These are phyloP conservation scores for Sporobolus alterniflorus DNA, from an alignment of 202 grass and related monocot genomes.

Conservation along the genomic window DNA sequence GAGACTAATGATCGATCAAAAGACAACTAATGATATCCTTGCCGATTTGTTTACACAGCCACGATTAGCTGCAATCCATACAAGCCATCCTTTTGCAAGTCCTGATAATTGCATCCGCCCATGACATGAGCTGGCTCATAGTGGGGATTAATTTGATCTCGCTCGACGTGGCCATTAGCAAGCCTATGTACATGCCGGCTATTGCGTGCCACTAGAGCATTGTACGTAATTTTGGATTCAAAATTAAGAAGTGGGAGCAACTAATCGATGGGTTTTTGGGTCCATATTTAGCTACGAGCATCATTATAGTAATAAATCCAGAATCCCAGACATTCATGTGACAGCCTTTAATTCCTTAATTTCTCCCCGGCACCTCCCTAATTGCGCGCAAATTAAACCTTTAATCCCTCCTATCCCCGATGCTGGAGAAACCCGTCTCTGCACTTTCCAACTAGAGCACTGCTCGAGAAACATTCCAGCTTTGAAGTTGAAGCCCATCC, in stretches of 20 bases:
- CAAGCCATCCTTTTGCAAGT: slow-evolving; percentile 11
- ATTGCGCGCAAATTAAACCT: slow-evolving; percentile 30
- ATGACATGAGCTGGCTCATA: neutral
- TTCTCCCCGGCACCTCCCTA: slow-evolving; percentile 40
- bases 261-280: neutral
- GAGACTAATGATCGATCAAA: slow-evolving; percentile 10
- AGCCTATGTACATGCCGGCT: neutral
- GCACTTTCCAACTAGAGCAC: slow-evolving; percentile 16
- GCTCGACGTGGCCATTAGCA: neutral
- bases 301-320: neutral
- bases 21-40: slow-evolving; percentile 23
- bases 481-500: neutral
- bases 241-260: neutral
- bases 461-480: neutral
- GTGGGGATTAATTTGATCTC: slow-evolving; percentile 9
- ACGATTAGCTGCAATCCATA: slow-evolving; percentile 28
- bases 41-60: slow-evolving; percentile 29
- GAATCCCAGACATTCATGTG: slow-evolving; percentile 40
- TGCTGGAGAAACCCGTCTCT: neutral
- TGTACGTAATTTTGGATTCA: slow-evolving; percentile 2
- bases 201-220: slow-evolving; percentile 16
- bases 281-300: slow-evolving; percentile 21
- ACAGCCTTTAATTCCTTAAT: slow-evolving; percentile 27
- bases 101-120: slow-evolving; percentile 31
- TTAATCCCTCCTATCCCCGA: neutral